Conservation (phyloP, 2,329 filamentous ascomycete species). For the Fusarium nurragi region DNA sequence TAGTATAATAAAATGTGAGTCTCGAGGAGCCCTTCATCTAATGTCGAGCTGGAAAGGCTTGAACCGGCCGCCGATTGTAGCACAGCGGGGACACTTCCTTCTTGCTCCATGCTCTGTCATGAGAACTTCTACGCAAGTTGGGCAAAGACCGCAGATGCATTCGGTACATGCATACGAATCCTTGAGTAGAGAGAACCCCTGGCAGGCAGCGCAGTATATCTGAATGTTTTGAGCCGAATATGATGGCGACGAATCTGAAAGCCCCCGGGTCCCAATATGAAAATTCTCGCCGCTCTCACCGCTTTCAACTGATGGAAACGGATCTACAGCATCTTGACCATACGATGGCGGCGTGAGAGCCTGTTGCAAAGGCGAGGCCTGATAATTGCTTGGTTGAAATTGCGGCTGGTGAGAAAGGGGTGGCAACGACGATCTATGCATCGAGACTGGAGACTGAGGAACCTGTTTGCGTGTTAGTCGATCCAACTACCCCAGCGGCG, state of each 20-base stretch:
- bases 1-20: slow-evolving; percentile 31
- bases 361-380: slow-evolving; percentile 90
- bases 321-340: slow-evolving; percentile 73
- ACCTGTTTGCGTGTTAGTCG: slow-evolving; percentile 56
- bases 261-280: slow-evolving; percentile 72
- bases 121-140: slow-evolving; percentile 84
- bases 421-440: slow-evolving; percentile 69
- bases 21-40: slow-evolving; percentile 58
- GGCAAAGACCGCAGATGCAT: slow-evolving; percentile 93
- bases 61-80: slow-evolving; percentile 80
- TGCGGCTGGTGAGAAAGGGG: slow-evolving; percentile 68
- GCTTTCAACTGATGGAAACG: slow-evolving; percentile 90
- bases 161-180: slow-evolving; percentile 95
- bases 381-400: slow-evolving; percentile 73
- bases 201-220: slow-evolving; percentile 92
- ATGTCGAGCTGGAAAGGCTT: slow-evolving; percentile 89
- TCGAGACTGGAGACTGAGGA: slow-evolving; percentile 71
- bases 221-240: slow-evolving; percentile 81
- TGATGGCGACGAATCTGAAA: slow-evolving; percentile 76
- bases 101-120: slow-evolving; percentile 79
- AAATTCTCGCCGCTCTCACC: slow-evolving; percentile 76
- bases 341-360: slow-evolving; percentile 85
- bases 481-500: not conserved
- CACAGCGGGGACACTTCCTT: slow-evolving; percentile 81
- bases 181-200: slow-evolving; percentile 77